These are phyloP conservation scores for Globisporangium megalacanthum DNA, from an alignment of 352 stramenopile genomes.

Conservation along the genomic window DNA sequence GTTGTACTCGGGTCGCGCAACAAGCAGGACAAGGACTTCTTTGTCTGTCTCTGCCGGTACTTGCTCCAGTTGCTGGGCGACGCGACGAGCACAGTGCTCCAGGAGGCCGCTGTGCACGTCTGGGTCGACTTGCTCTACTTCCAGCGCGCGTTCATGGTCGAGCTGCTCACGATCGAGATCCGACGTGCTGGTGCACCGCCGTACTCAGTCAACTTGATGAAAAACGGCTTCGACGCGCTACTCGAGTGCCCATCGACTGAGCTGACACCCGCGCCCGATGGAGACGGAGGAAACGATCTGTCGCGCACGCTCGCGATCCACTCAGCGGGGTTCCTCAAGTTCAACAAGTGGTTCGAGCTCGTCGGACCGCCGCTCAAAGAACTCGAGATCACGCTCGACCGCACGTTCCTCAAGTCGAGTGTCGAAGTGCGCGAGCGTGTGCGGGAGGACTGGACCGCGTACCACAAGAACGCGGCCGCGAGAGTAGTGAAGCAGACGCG, in stretches of 20 bases:
- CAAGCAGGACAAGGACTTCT: conserved; percentile 54
- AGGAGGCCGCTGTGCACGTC: conserved; percentile 44
- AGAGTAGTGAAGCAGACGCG: conserved; percentile 36
- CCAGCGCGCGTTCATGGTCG: conserved; percentile 41
- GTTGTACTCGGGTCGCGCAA: conserved; percentile 48
- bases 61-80: conserved; percentile 49
- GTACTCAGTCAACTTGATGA: conserved; percentile 77
- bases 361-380: conserved; percentile 64
- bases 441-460: conserved; percentile 37
- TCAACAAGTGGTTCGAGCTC: conserved; percentile 61
- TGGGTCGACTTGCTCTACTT: conserved; percentile 70
- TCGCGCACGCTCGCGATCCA: conserved; percentile 6
- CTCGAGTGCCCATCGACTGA: conserved; percentile 26
- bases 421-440: conserved; percentile 51
- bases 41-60: conserved; percentile 57
- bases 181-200: conserved; percentile 33
- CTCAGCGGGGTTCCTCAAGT: conserved; percentile 30
- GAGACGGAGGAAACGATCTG: neutral
- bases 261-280: neutral
- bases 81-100: conserved; percentile 24
- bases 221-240: conserved; percentile 67
- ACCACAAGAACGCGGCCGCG: conserved; percentile 34
- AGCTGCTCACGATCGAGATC: conserved; percentile 64
- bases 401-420: conserved; percentile 47
- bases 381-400: conserved; percentile 54